phyloP scores from a whole-genome alignment of 2,329 filamentous ascomycete species.

The Colletotrichum neosansevieriae region DNA sequence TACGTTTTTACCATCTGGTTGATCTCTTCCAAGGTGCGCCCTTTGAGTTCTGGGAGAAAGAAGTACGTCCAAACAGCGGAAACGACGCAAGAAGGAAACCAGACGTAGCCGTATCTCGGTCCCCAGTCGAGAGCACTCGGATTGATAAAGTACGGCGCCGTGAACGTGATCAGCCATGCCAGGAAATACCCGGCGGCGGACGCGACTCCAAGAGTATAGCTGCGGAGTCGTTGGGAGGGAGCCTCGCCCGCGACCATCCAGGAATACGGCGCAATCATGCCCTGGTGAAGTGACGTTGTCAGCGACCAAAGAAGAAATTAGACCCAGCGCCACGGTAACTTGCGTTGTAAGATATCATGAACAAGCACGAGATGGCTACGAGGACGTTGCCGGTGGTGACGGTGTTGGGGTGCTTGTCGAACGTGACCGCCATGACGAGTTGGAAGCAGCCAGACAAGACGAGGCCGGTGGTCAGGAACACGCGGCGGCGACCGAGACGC shows the following conservation, averaged over 20 bases:
- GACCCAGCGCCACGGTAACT: not conserved
- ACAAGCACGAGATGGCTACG: not conserved
- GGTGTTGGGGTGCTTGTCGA: not conserved
- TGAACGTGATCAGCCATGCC: not conserved
- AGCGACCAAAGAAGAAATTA: accelerated
- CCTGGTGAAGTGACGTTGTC: not conserved
- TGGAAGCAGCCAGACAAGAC: not conserved
- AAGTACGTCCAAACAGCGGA: constrained; percentile 46
- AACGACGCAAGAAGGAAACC: constrained; percentile 51
- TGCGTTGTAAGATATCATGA: constrained; percentile 4
- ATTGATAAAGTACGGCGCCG: constrained; percentile 44
- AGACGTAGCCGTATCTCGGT: constrained; percentile 65
- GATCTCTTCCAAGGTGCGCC: not conserved
- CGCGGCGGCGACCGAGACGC: not conserved
- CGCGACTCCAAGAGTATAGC: not conserved
- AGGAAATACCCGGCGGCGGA: not conserved
- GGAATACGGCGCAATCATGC: not conserved
- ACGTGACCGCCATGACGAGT: not conserved
- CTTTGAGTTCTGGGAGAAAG: constrained; percentile 61
- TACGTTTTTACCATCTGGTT: not conserved
- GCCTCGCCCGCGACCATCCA: constrained; percentile 2
- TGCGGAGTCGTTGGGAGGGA: not conserved
- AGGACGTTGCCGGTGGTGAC: not conserved
- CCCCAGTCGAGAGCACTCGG: constrained; percentile 62
- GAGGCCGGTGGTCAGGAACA: not conserved